These are phyloP conservation scores for Orbilia javanica DNA, from an alignment of 2,329 filamentous ascomycete genomes.

Conservation along the genomic window DNA sequence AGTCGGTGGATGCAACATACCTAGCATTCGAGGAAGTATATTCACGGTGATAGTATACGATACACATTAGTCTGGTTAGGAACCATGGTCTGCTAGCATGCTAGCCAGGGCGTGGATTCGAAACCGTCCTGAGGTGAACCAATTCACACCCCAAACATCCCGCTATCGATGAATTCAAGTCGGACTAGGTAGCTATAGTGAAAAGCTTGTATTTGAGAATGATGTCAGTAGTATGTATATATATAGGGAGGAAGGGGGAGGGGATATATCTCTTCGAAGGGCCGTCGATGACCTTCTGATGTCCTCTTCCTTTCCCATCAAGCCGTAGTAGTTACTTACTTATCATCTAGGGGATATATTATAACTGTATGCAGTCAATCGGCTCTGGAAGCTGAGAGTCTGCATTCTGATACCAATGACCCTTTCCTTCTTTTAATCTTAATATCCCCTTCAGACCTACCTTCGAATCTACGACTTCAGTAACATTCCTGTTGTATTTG, in stretches of 20 bases:
- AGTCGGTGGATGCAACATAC: no score
- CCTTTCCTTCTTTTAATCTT: background rate
- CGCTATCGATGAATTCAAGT: background rate
- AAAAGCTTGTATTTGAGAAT: background rate
- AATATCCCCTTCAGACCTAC: background rate
- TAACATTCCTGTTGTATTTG: background rate
- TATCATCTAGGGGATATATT: no score
- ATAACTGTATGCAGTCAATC: background rate
- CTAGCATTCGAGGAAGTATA: no score
- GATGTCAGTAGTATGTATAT: slow-evolving; percentile 4
- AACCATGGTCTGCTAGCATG: background rate
- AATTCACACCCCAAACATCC: slow-evolving; percentile 12
- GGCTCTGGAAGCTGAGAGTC: slow-evolving; percentile 8
- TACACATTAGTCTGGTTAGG: background rate
- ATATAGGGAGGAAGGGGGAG: no score
- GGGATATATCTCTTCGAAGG: background rate
- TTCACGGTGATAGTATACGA: no score
- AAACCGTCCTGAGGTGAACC: slow-evolving; percentile 38
- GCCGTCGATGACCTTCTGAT: no score
- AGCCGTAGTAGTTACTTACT: no score
- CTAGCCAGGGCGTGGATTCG: slow-evolving; percentile 18
- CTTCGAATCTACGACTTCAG: background rate
- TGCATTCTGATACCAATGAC: background rate
- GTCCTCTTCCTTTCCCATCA: background rate
- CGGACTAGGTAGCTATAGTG: no score